These are phyloP conservation scores for Parsonsia alboflavescens DNA, from an alignment of 257 asterid species.

Conservation along the genomic window DNA sequence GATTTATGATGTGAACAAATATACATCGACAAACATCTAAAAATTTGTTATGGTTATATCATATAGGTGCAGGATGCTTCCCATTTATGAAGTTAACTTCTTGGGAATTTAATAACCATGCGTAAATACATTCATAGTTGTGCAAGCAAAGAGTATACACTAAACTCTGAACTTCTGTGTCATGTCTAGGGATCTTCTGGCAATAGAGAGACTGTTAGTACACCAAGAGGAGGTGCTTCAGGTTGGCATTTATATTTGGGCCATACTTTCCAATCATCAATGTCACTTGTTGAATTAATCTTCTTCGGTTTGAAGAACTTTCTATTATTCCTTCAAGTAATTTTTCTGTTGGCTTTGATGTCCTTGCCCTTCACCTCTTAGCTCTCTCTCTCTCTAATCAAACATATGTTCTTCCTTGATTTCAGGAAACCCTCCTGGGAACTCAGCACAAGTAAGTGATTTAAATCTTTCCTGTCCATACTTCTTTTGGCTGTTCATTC, in stretches of 20 bases:
- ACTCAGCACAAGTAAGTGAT: conserved; percentile 17
- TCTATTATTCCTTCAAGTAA: background rate
- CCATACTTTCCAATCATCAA: background rate
- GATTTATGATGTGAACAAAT: background rate
- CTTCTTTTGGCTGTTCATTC: background rate
- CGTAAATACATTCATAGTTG: background rate
- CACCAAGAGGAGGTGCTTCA: conserved; percentile 50
- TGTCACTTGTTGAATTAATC: background rate
- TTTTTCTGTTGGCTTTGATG: background rate
- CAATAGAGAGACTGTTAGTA: conserved; percentile 33
- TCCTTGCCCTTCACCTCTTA: conserved; percentile 8
- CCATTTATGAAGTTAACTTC: background rate
- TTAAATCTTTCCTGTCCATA: no score
- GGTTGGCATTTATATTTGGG: conserved; percentile 37
- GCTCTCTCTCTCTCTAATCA: background rate
- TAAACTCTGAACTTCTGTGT: conserved; percentile 1
- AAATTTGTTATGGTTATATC: background rate
- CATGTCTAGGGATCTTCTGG: conserved; percentile 51
- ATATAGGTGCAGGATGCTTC: background rate
- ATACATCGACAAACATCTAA: no score
- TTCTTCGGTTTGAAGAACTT: background rate
- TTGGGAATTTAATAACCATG: background rate
- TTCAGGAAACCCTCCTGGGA: conserved; percentile 40
- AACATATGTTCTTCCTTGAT: background rate
- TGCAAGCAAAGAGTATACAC: background rate